Evolutionary conservation across 306 rosid species (phyloP), one percentile per base, ranked within the genome.

Genomic region (Purshia tridentata): DNA sequence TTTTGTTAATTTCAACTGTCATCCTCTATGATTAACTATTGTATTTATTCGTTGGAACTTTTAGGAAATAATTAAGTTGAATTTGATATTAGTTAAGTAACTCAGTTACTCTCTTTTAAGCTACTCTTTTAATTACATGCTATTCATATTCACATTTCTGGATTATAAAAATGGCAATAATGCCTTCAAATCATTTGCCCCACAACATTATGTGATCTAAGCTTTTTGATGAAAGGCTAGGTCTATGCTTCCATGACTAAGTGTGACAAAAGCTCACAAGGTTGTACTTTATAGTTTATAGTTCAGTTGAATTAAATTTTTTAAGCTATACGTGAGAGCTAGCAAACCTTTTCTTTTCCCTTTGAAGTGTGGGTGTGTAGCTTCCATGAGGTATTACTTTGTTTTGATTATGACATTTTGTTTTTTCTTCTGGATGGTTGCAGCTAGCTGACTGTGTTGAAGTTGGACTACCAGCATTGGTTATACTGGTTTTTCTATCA

Each of bases 371-470:
- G 13, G 37, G 37, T 61, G 20, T 12, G 6, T 29, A 41, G 42
- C 18, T 23, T 22, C 41, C 0, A 9, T 35, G 1, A 16, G n/a
- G 47, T 20, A 10, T 53, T 23, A 2, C 12, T 15, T 74, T 18
- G 44, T 23, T 77, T 22, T 14, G 39, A 59, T 22, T 13, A 41
- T 62, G 9, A 55, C 46, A 22, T 47, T 59, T 20, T 46, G 35
- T 29, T 12, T 19, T 50, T 42, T 55, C n/a, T 60, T 20, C 69
- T 74, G 84, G 69, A 76, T 79, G 82, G 59, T 54, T 85, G 79
- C 61, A 91, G 98, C 72, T 94, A 81, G 95, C 92, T 54, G 79
- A 78, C 47, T 94, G 98, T 78, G 80, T 94, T 86, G 98, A 94
- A 83, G 65, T 94, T 72, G 98, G 98, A 77, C 93, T 94, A 29